Percentiles rank a stretch among this genome's conserved stretches.
Conservation (phyloP, 371 early-diverging fungal genomes). For the Dinochytrium kinnereticum region DNA sequence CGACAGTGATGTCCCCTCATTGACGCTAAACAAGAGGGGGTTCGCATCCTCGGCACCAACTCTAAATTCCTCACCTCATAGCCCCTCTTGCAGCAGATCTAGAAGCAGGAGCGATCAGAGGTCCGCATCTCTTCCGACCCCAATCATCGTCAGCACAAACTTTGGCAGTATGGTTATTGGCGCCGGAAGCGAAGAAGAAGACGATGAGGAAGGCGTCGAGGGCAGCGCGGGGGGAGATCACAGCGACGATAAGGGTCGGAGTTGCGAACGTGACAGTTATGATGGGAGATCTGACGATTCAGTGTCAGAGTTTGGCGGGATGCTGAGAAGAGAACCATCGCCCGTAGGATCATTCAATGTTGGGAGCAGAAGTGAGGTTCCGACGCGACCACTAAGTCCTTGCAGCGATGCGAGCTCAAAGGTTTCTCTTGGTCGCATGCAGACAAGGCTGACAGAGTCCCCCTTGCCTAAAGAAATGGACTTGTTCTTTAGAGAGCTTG, state of each 20-base stretch:
- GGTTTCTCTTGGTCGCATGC: conserved; percentile 14
- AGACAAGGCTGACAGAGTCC: conserved; percentile 14
- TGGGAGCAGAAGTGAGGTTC: neutral
- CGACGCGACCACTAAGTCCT: neutral
- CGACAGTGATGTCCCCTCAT: neutral
- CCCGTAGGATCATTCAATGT: neutral
- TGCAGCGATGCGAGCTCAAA: conserved; percentile 6
- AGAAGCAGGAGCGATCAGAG: conserved; percentile 4
- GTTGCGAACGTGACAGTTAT: neutral
- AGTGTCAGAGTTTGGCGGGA: neutral
- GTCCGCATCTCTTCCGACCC: neutral
- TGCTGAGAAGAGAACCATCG: neutral
- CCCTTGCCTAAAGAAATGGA: conserved; percentile 28
- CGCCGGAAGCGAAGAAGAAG: neutral
- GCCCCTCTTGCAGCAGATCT: neutral
- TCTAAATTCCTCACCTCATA: neutral
- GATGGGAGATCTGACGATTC: neutral
- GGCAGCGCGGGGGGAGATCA: neutral
- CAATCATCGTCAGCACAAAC: conserved; percentile 22
- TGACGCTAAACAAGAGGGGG: neutral
- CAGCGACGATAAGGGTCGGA: neutral
- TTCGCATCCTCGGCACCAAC: neutral
- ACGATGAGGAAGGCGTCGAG: neutral
- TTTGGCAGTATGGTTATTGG: conserved; percentile 19
- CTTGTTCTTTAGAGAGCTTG: conserved; percentile 26